Conservation (phyloP, 139 green algal genomes). For the Protoeuglena noctilucae region DNA sequence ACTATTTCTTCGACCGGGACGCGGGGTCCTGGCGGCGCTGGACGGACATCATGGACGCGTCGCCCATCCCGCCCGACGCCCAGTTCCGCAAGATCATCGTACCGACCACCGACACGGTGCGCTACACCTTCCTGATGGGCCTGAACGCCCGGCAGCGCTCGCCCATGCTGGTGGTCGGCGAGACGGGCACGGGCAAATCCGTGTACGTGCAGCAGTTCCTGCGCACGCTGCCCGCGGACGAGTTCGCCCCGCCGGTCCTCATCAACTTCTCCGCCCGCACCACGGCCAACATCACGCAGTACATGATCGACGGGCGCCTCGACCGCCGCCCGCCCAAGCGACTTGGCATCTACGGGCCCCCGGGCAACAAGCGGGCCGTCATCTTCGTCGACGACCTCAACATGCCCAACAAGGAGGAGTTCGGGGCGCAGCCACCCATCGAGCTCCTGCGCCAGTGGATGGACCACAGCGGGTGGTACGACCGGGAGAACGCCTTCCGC, state of each 20-base stretch:
- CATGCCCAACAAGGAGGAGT: conserved; percentile 22
- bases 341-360: conserved; percentile 16
- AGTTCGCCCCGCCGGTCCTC: conserved; percentile 31
- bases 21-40: conserved; percentile 17
- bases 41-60: conserved; percentile 6
- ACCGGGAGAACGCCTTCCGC: conserved; percentile 18
- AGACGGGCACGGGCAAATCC: conserved; percentile 29
- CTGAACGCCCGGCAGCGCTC: conserved; percentile 4
- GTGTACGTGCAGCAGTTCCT: conserved; percentile 31
- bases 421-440: conserved; percentile 28
- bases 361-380: conserved; percentile 14
- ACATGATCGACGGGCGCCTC: conserved; percentile 16
- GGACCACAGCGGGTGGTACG: conserved; percentile 24
- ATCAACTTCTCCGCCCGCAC: conserved; percentile 33
- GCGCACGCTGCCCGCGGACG: conserved; percentile 19
- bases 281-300: conserved; percentile 37
- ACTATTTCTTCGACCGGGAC: conserved; percentile 22
- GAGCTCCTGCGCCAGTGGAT: conserved; percentile 27
- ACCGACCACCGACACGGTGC: conserved; percentile 38
- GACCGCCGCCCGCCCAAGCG: conserved; percentile 18
- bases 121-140: conserved; percentile 21
- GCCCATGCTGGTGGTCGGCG: conserved; percentile 18
- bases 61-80: conserved; percentile 10
- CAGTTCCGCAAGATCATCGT: conserved; percentile 37
- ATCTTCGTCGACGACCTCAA: conserved; percentile 31